phyloP scores from a whole-genome alignment of 2,329 filamentous ascomycete species.

The Cytospora chrysosperma region DNA sequence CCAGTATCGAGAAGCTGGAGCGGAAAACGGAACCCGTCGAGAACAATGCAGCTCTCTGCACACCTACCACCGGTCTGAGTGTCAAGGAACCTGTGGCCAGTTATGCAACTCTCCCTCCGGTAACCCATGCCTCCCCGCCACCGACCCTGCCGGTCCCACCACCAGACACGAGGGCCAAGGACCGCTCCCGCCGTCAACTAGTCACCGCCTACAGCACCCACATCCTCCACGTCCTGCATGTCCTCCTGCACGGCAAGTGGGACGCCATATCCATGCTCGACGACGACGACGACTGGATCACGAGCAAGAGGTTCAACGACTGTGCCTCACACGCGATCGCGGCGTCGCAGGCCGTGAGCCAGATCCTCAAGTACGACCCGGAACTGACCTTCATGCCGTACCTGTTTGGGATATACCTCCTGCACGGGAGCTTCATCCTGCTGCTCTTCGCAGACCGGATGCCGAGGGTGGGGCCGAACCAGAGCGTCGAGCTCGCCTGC shows the following conservation, averaged over 20 bases:
- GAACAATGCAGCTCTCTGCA: slow-evolving; percentile 8
- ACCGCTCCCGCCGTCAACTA: slow-evolving; percentile 37
- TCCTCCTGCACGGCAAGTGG: slow-evolving; percentile 50
- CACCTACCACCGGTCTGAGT: slow-evolving; percentile 21
- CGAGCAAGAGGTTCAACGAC: slow-evolving; percentile 43
- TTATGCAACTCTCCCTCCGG: slow-evolving; percentile 3
- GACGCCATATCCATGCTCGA: slow-evolving; percentile 50
- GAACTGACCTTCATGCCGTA: slow-evolving; percentile 54
- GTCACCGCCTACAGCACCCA: slow-evolving; percentile 48
- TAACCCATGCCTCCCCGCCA: neutral
- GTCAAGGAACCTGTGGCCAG: slow-evolving; percentile 29
- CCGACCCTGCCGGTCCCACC: neutral
- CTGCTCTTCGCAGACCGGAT: slow-evolving; percentile 50
- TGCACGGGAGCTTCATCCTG: slow-evolving; percentile 51
- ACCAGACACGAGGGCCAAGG: slow-evolving; percentile 19
- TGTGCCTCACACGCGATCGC: slow-evolving; percentile 48
- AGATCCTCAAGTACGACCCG: slow-evolving; percentile 47
- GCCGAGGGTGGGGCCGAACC: slow-evolving; percentile 45
- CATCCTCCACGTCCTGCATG: slow-evolving; percentile 48
- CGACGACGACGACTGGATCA: slow-evolving; percentile 49
- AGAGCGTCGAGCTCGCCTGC: slow-evolving; percentile 47
- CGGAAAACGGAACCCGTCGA: slow-evolving; percentile 27
- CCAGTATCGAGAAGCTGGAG: slow-evolving; percentile 36
- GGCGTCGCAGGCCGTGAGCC: slow-evolving; percentile 44
- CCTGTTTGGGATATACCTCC: slow-evolving; percentile 51